These are phyloP conservation scores for Boehmeria nivea DNA, from an alignment of 306 rosid species.

Conservation along the genomic window DNA sequence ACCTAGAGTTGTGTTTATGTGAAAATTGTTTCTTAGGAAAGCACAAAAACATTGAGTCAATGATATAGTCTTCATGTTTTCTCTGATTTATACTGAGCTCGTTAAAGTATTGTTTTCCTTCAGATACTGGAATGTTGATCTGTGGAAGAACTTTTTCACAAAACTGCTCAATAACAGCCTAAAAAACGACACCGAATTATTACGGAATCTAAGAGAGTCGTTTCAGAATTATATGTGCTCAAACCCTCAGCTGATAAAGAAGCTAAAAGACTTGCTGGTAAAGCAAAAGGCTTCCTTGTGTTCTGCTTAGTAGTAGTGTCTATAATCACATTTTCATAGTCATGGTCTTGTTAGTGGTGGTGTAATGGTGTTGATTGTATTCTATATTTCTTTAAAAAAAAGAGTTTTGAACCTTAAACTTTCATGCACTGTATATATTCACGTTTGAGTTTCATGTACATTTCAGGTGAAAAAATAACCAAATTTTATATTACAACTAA, in stretches of 20 bases:
- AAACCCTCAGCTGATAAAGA: slow-evolving; percentile 52
- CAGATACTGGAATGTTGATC: slow-evolving; percentile 86
- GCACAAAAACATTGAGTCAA: no score
- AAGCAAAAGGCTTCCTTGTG: slow-evolving; percentile 86
- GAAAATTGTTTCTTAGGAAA: no score
- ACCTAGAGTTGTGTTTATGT: neutral
- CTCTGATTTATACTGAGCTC: neutral
- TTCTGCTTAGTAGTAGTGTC: slow-evolving; percentile 48
- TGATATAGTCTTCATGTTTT: neutral
- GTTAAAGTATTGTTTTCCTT: slow-evolving; percentile 21
- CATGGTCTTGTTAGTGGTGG: no score
- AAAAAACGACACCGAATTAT: slow-evolving; percentile 37
- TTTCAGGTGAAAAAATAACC: no score
- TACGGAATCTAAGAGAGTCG: slow-evolving; percentile 63
- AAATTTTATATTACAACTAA: no score
- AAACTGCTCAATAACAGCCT: slow-evolving; percentile 68
- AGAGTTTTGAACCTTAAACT: no score
- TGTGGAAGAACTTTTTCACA: slow-evolving; percentile 77
- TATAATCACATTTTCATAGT: no score
- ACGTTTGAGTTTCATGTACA: no score
- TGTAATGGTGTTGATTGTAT: no score
- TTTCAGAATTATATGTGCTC: slow-evolving; percentile 72
- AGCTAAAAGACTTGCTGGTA: slow-evolving; percentile 67
- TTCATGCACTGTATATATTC: no score
- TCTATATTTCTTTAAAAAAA: no score